Conservation (phyloP, 1,284 basidiomycete species). For the Ustilago lituana region DNA sequence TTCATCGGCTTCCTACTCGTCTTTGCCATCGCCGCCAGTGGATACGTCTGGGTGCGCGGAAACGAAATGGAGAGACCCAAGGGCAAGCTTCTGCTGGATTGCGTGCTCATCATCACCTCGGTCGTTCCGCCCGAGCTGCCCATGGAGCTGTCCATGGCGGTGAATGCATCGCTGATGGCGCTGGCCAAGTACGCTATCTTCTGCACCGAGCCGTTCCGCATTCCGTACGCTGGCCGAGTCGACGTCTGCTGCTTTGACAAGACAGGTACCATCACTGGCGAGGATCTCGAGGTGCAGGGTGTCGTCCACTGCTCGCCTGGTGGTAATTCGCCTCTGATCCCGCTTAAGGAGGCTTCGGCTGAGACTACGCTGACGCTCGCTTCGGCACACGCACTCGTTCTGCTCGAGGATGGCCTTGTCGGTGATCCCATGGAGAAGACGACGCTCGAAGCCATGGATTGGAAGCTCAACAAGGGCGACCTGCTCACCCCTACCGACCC, state of each 20-base stretch:
- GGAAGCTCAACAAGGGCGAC: conserved; percentile 81
- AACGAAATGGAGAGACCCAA: conserved; percentile 64
- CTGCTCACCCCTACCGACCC: conserved; percentile 41
- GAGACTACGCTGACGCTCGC: conserved; percentile 90
- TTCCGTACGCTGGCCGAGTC: conserved; percentile 65
- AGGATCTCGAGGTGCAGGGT: conserved; percentile 66
- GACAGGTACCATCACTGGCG: conserved; percentile 67
- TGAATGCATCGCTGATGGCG: conserved; percentile 74
- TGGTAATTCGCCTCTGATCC: conserved; percentile 71
- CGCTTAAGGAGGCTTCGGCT: conserved; percentile 78
- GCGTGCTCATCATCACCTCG: conserved; percentile 66
- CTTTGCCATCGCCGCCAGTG: conserved; percentile 64
- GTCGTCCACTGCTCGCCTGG: conserved; percentile 54
- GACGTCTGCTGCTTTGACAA: conserved; percentile 68
- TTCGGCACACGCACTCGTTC: conserved; percentile 91
- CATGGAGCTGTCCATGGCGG: conserved; percentile 67
- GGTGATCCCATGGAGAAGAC: conserved; percentile 99
- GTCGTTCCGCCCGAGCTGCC: conserved; percentile 67
- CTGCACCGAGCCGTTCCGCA: conserved; percentile 67
- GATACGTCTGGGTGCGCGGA: conserved; percentile 65
- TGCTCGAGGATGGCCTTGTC: conserved; percentile 88
- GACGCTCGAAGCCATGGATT: conserved; percentile 88
- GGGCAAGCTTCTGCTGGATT: conserved; percentile 66
- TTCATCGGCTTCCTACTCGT: conserved; percentile 66
- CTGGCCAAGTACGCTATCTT: conserved; percentile 78